Conservation (phyloP, 345 rosid genomes). For the Euclidium syriacum region DNA sequence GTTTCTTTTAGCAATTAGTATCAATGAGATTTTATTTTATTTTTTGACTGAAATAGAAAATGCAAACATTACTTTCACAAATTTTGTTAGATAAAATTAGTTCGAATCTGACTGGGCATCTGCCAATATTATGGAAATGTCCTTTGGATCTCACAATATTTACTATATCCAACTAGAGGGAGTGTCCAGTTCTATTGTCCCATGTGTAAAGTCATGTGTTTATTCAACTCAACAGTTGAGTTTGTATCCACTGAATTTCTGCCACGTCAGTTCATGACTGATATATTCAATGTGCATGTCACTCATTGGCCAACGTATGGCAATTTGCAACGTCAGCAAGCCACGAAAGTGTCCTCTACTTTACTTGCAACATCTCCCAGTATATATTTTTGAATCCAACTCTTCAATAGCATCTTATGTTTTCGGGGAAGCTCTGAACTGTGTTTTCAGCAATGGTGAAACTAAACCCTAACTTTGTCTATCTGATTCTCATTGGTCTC, state of each 20-base stretch:
- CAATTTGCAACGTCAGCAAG: background rate
- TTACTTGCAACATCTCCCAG: conserved; percentile 8
- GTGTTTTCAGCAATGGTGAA: conserved; percentile 40
- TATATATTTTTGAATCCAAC: background rate
- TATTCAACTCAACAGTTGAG: background rate
- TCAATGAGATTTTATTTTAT: too few relatives aligned
- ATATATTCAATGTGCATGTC: background rate
- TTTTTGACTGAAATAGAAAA: too few relatives aligned
- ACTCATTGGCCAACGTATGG: conserved; percentile 8
- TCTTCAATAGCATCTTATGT: background rate
- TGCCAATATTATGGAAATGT: background rate
- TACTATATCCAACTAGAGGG: background rate
- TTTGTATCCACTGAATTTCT: conserved; percentile 24
- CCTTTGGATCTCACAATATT: background rate
- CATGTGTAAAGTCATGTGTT: background rate
- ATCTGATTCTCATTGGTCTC: conserved; percentile 34
- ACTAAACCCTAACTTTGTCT: conserved; percentile 33
- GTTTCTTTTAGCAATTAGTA: background rate
- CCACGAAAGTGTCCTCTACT: conserved; percentile 1
- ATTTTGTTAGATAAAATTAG: background rate
- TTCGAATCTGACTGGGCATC: conserved; percentile 20
- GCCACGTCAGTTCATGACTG: conserved; percentile 48
- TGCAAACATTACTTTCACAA: background rate
- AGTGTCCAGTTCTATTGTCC: background rate
- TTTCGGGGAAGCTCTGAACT: conserved; percentile 20